Base-by-base conservation (phyloP, 345 rosid species). In the Brassica incana region DNA sequence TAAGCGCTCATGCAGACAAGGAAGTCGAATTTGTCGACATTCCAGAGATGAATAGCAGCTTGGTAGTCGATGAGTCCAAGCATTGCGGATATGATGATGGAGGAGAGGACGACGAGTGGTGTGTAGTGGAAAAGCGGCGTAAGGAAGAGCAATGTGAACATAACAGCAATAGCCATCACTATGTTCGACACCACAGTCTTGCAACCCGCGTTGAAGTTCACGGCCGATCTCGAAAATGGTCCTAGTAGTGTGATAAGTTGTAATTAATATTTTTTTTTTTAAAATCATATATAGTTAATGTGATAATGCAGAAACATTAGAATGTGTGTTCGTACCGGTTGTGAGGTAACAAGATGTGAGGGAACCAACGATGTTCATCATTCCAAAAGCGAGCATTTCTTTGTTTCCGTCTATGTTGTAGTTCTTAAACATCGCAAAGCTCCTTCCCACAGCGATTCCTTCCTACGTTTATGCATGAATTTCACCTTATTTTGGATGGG, bases 341-440 rank as follows among this genome's bases (percentile, higher is more conserved):
- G 95, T 89, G 69, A 95, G 80, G 85, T 93, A 93, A 80, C 98
- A 95, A 30, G 99, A 95, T 60, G 98, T 90, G 88, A 90, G 85
- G 9, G 99, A 93, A 61, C 98, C 99, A 5, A 83, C 93, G 6
- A 95, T 89, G 84, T 95, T 95, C 99, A 95, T 95, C 83, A 87
- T 72, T 27, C 99, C 99, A 59, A 95, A 80, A 3, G 98, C 99
- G 20, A 95, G 87, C 99, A 95, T 95, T 79, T 95, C 99, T 78
- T 93, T 95, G 90, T 95, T 93, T 1, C 98, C 97, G 73, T 95
- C 98, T 38, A 90, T 88, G 79, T 95, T 90, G 81, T 93, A 95
- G 83, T 90, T 88, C 81, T 91, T 95, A 84, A 87, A 87, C 90
- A 90, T 88, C 12, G 99, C 94, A 80, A 95, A 95, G 62, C 95